These are phyloP conservation scores for Vanderwaltozyma verrucispora DNA, from an alignment of 805 yeast genomes.

Conservation along the genomic window DNA sequence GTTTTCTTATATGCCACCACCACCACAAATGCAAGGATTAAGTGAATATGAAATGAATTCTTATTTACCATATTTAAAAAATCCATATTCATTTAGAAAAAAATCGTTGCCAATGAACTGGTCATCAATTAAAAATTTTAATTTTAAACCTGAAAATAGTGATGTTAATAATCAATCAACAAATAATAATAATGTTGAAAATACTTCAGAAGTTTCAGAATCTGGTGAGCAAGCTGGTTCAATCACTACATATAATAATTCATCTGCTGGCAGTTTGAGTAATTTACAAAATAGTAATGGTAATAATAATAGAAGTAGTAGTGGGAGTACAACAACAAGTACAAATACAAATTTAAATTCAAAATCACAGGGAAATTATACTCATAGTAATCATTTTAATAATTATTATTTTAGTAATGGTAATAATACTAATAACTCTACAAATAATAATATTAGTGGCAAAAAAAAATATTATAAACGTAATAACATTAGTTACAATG, in stretches of 20 bases:
- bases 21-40: conserved; percentile 6
- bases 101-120: conserved; percentile 16
- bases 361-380: not conserved
- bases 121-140: conserved; percentile 9
- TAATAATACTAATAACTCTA: not conserved
- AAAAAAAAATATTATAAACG: conserved; percentile 10
- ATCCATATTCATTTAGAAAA: conserved; percentile 11
- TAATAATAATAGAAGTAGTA: not conserved
- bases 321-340: conserved; percentile 3
- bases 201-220: conserved; percentile 17
- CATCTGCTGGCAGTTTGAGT: conserved; percentile 23
- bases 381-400: no score
- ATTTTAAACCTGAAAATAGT: conserved; percentile 7
- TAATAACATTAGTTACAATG: conserved; percentile 7
- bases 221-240: conserved; percentile 14
- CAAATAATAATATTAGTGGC: not conserved
- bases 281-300: not conserved
- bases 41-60: conserved; percentile 14
- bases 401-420: not conserved
- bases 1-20: conserved; percentile 5
- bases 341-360: not conserved
- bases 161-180: conserved; percentile 6
- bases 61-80: conserved; percentile 10
- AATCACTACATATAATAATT: conserved; percentile 18
- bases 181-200: conserved; percentile 5